A percentile compares a stretch with the other conserved stretches of the same genome.
Evolutionary conservation across 2,329 filamentous ascomycete species (phyloP).

Genomic region (Polytolypa hystricis): DNA sequence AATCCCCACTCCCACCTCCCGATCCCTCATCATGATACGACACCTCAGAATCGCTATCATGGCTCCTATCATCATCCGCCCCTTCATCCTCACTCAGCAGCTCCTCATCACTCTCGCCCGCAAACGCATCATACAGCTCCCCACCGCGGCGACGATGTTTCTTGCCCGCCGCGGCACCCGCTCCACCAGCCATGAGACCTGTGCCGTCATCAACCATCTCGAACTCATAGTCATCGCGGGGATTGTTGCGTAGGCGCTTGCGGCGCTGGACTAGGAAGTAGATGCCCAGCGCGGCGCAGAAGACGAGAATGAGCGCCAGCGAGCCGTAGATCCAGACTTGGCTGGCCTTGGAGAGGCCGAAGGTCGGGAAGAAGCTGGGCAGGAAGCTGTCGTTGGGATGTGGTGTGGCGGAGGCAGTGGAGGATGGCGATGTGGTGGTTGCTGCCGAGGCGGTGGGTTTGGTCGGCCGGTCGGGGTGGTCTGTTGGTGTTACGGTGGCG

Average conservation of each 20-base stretch:
- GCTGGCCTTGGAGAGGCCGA: constrained; percentile 75
- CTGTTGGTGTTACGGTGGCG: constrained; percentile 41
- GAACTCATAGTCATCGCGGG: constrained; percentile 82
- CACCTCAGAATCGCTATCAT: constrained; percentile 27
- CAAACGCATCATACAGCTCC: constrained; percentile 95
- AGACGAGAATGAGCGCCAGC: constrained; percentile 69
- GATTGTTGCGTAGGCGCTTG: constrained; percentile 61
- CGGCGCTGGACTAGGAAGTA: constrained; percentile 74
- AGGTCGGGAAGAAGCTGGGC: constrained; percentile 79
- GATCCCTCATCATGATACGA: constrained; percentile 18
- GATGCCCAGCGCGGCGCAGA: constrained; percentile 67
- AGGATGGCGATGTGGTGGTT: constrained; percentile 15
- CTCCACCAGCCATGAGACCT: constrained; percentile 17
- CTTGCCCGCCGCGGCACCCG: constrained; percentile 26
- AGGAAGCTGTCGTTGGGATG: constrained; percentile 43
- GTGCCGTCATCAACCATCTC: constrained; percentile 61
- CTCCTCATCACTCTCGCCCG: constrained; percentile 76
- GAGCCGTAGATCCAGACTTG: constrained; percentile 92
- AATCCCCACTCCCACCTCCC: background rate
- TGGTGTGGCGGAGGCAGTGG: constrained; percentile 19
- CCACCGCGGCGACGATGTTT: constrained; percentile 56
- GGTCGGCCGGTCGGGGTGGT: constrained; percentile 54
- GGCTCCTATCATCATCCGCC: constrained; percentile 35
- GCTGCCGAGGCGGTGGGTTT: constrained; percentile 38
- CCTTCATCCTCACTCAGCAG: constrained; percentile 34